phyloP scores from a whole-genome alignment of 345 rosid species.

The Brassica nigra region DNA sequence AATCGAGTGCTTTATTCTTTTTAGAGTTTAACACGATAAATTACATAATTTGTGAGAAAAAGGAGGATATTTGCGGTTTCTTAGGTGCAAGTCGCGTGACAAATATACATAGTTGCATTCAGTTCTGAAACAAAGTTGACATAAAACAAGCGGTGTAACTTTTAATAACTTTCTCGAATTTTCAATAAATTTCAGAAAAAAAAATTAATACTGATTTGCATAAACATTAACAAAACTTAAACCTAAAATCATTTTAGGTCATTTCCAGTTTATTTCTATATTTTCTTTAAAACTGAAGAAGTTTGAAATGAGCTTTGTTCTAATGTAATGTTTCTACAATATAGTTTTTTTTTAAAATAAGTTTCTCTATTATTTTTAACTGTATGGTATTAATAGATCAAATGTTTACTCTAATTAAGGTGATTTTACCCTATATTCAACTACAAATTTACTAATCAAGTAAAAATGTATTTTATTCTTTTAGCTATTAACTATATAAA shows the following conservation, averaged over 20 bases:
- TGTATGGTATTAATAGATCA: no score
- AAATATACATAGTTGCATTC: neutral
- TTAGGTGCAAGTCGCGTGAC: neutral
- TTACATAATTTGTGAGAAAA: neutral
- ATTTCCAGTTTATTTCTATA: neutral
- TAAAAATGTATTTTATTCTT: no score
- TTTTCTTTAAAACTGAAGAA: neutral
- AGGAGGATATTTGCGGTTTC: neutral
- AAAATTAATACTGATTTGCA: neutral
- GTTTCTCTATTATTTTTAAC: no score
- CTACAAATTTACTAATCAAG: no score
- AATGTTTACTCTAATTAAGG: no score
- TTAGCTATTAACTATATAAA: no score
- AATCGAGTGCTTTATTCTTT: neutral
- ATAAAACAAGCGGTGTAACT: neutral
- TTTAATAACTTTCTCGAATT: neutral
- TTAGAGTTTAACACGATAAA: neutral
- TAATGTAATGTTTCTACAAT: neutral
- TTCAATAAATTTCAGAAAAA: neutral
- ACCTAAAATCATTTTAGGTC: neutral
- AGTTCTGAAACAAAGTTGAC: neutral
- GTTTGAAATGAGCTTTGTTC: neutral
- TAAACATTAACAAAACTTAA: neutral
- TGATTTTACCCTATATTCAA: no score
- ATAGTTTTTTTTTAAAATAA: neutral